Base-by-base conservation (phyloP, 2,329 filamentous ascomycete species). In the Ceratocystis papillata region DNA sequence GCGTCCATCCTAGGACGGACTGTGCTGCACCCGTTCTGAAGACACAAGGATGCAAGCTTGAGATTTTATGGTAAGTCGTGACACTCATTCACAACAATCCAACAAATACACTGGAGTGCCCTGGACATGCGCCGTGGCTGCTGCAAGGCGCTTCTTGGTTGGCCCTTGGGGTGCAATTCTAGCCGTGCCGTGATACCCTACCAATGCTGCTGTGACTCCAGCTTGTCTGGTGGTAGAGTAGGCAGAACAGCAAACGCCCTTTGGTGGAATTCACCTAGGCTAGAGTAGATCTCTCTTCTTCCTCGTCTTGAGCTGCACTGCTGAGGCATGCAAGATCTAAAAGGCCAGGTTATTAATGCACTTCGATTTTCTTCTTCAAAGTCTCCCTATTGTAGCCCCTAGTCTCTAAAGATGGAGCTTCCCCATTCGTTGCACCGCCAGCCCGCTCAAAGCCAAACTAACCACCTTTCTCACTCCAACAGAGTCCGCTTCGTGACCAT, bases 401-500 rank as follows among this genome's bases (percentile, higher is more conserved):
- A 59, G 55, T 37, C 45, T 20, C 46, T 65, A 33, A 62, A 61
- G n/a, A 48, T 30, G 55, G 55, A 25, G n/a, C 50, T 45, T 33
- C 63, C 33, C 41, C 28, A 10, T 50, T 48, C 28, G 33, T 48
- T 37, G 33, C 55, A 30, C 15, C 55, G 10, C 33, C 55, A 59
- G n/a, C 33, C 25, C 12, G 5, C 10, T 10, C 12, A 44, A 50
- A 59, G 28, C 41, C 25, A 59, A 62, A 44, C 65, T 63, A 66
- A 66, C 46, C 28, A 48, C 10, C 15, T 20, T 53, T n/a, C n/a
- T n/a, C 50, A 33, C n/a, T 41, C 41, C 55, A 65, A 45, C 12
- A 62, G 57, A 67, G 30, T 41, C 37, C 67, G 46, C n/a, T 64
- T 61, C 55, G 45, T 50, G 44, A 62, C 64, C 60, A 64, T 64